Evolutionary conservation across 2,329 filamentous ascomycete species (phyloP).

Genomic region (Botrytis deweyae): DNA sequence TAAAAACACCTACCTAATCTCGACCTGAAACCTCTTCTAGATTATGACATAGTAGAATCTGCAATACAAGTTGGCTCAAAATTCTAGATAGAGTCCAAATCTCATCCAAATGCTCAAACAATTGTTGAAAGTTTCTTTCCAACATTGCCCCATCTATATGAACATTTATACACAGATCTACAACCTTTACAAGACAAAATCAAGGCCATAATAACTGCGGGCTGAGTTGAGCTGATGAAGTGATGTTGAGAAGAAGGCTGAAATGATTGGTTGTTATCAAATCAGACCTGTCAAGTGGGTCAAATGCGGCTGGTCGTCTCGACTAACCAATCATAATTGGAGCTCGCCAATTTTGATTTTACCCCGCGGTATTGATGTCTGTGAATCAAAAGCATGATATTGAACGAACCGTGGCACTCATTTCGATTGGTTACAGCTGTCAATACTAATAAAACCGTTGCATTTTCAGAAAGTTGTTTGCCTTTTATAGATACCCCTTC

Average conservation of each 20-base stretch:
- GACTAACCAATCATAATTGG: constrained; percentile 5
- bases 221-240: constrained; percentile 2
- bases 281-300: neutral
- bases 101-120: neutral
- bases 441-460: neutral
- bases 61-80: neutral
- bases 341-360: neutral
- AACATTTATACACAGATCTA: neutral
- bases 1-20: neutral
- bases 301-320: constrained; percentile 2
- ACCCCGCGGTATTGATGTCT: neutral
- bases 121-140: neutral
- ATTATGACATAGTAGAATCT: neutral
- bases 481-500: neutral
- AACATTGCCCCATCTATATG: neutral
- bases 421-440: neutral
- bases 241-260: constrained; percentile 4
- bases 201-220: neutral
- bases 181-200: neutral
- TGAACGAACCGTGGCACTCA: neutral
- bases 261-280: neutral
- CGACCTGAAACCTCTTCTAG: neutral
- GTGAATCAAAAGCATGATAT: neutral
- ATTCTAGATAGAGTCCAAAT: neutral
- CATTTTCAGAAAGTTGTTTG: neutral